These are phyloP conservation scores for Musa acuminata DNA, from an alignment of 176 grass and related monocot genomes.

Conservation along the genomic window DNA sequence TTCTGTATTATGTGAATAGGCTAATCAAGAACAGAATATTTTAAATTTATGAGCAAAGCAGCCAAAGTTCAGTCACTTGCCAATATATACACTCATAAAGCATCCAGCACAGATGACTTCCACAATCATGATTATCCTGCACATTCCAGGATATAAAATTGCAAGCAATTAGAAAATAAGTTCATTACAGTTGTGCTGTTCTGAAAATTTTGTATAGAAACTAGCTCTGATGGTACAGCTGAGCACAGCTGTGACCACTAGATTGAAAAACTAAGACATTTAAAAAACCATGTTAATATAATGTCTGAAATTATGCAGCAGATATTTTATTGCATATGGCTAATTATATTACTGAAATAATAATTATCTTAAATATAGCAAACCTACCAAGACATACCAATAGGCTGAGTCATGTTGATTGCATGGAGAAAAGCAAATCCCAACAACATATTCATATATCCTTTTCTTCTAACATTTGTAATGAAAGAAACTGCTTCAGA, in stretches of 20 bases:
- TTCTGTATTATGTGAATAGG: neutral
- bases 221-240: too few species aligned
- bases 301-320: neutral
- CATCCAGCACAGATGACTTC: constrained; percentile 74
- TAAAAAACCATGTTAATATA: neutral
- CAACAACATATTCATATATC: too few species aligned
- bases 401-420: neutral
- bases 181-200: neutral
- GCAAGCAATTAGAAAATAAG: constrained; percentile 1
- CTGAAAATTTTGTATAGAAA: too few species aligned
- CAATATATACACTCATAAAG: constrained; percentile 94
- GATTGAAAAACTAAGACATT: neutral
- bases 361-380: neutral
- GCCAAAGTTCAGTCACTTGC: constrained; percentile 30
- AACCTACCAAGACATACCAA: neutral
- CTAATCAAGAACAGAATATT: neutral
- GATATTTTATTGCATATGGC: neutral
- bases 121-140: constrained; percentile 61
- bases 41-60: constrained; percentile 8
- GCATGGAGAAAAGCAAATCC: neutral
- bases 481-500: neutral
- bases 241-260: neutral
- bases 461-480: neutral
- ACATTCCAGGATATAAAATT: constrained; percentile 19
- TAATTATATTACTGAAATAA: neutral